Evolutionary conservation across 805 yeast genomes (phyloP).

Genomic region (Teunomyces gatunensis): DNA sequence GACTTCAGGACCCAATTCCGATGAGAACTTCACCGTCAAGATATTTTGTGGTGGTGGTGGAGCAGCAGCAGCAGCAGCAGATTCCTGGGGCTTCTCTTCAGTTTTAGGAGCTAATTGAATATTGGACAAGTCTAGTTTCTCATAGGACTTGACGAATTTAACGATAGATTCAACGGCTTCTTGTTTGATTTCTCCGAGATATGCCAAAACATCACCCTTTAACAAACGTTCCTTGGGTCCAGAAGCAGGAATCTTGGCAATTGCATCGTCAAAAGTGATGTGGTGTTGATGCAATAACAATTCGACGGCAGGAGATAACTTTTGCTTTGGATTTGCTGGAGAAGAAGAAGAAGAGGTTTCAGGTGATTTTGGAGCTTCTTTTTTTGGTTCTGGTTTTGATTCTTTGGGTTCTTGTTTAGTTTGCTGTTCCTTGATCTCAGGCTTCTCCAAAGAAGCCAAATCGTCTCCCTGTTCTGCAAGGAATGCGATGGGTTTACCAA

Average conservation of each 20-base stretch:
- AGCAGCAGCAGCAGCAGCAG: conserved; percentile 10
- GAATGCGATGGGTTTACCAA: conserved; percentile 87
- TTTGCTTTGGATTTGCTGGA: conserved; percentile 64
- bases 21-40: conserved; percentile 22
- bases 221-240: conserved; percentile 88
- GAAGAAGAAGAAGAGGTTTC: conserved; percentile 12
- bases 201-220: conserved; percentile 89
- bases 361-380: conserved; percentile 6
- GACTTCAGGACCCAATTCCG: conserved; percentile 25
- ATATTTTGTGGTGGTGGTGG: conserved; percentile 31
- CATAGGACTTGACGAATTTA: conserved; percentile 51
- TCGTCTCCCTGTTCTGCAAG: conserved; percentile 89
- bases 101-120: conserved; percentile 47
- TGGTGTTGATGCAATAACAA: conserved; percentile 57
- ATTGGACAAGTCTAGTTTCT: conserved; percentile 70
- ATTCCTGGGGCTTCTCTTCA: conserved; percentile 14
- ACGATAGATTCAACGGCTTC: conserved; percentile 55
- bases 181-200: conserved; percentile 66
- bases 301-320: conserved; percentile 76
- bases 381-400: conserved; percentile 11
- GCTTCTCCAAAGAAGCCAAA: conserved; percentile 57
- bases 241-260: conserved; percentile 69
- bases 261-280: conserved; percentile 69
- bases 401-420: conserved; percentile 18
- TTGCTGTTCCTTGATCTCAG: conserved; percentile 38